Evolutionary conservation across 192 early-diverging fungal genomes (phyloP).

Genomic region (Coemansia sp.): DNA sequence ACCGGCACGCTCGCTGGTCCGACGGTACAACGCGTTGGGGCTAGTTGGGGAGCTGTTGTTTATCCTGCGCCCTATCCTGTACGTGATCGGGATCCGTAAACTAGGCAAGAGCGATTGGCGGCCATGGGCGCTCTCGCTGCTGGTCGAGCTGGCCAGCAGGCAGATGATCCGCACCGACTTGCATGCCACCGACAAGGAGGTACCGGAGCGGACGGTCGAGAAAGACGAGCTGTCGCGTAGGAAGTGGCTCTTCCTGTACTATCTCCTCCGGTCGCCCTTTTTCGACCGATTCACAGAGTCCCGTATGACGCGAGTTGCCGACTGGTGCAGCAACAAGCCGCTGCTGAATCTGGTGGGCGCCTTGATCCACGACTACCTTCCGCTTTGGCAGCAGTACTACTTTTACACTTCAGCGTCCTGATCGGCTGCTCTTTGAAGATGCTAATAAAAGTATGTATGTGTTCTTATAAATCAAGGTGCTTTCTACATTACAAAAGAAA

Average conservation of each 20-base stretch:
- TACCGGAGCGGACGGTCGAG: conserved; percentile 66
- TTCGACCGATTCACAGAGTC: conserved; percentile 73
- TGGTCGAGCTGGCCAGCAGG: conserved; percentile 64
- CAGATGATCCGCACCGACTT: conserved; percentile 50
- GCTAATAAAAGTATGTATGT: too few species aligned
- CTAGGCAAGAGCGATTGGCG: conserved; percentile 75
- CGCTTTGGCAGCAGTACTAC: conserved; percentile 86
- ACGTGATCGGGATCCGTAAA: conserved; percentile 75
- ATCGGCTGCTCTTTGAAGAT: conserved; percentile 7
- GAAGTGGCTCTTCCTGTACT: conserved; percentile 72
- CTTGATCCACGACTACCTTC: conserved; percentile 84
- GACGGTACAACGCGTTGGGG: conserved; percentile 55
- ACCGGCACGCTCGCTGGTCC: conserved; percentile 71
- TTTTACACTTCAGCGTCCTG: conserved; percentile 78
- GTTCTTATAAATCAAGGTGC: not conserved
- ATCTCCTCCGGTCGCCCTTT: conserved; percentile 83
- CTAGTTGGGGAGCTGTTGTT: conserved; percentile 74
- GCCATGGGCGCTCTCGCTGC: conserved; percentile 82
- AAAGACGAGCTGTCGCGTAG: conserved; percentile 74
- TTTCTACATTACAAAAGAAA: not conserved
- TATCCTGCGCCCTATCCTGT: conserved; percentile 82
- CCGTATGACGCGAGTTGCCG: conserved; percentile 64
- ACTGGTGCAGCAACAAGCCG: conserved; percentile 69
- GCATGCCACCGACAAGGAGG: conserved; percentile 13
- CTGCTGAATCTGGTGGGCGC: conserved; percentile 75